Evolutionary conservation across 1,284 basidiomycete genomes (phyloP), one percentile per base, ranked within the genome.

Genomic region (Volvariella surrecta): DNA sequence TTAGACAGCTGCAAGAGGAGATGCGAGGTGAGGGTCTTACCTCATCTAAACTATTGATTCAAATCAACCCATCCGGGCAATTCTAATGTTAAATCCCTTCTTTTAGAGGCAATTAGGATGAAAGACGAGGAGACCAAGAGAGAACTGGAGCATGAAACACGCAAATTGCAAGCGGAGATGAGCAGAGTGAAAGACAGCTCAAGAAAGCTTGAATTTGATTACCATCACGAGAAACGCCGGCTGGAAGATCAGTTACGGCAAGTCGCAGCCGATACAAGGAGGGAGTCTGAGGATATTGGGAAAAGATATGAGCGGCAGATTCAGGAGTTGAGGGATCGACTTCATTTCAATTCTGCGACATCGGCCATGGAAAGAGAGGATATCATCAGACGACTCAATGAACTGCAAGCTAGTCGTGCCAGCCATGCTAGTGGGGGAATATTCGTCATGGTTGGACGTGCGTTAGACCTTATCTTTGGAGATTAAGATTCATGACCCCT

Each of bases 61-160:
- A 6, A 6, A 28, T 28, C 6, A 6, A 28, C 24, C 24, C 24
- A 6, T 28, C 24, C 13, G 18, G 24, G 22, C 7, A 3, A 28
- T 40, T 20, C 19, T 32, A 9, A 28, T 37, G 38, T 20, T 17
- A 19, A 44, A 39, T 39, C 8, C 6, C 11, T 28, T 11, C 6
- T 32, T 42, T 10, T 37, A 55, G 49, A 46, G 39, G 63, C 65
- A 1, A 58, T 64, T 48, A 54, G 46, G 11, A 54, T 54, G 44
- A 66, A 64, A 48, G 64, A 68, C 45, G 64, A 68, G 39, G 62
- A 70, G 46, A 59, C 61, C 10, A 54, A 49, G 28, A 40, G 39
- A 38, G 63, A 68, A 46, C 56, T 67, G 44, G 63, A 68, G 42
- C 52, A 54, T 0, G 66, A 68, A 51, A 57, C 58, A 11, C 58